Evolutionary conservation across 202 grass and related monocot genomes (phyloP).

Genomic region (Schoenoplectus tabernaemontani): DNA sequence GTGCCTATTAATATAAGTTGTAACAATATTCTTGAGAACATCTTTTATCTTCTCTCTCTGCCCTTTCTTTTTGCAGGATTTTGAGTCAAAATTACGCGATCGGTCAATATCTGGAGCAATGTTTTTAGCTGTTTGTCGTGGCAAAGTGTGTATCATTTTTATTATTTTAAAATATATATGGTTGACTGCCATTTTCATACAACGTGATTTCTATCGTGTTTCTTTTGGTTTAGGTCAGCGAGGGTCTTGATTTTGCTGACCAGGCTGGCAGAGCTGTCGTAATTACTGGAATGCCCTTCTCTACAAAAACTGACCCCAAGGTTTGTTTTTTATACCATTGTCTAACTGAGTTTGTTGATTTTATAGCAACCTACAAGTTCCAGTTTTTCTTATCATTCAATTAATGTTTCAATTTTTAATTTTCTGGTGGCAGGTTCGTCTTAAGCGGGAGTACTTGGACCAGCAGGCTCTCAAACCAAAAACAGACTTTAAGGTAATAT

Average conservation of each 20-base stretch:
- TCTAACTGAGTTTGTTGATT: neutral
- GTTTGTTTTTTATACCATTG: conserved; percentile 31
- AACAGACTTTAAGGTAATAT: conserved; percentile 46
- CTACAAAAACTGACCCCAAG: conserved; percentile 78
- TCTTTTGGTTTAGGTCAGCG: conserved; percentile 69
- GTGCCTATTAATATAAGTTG: neutral
- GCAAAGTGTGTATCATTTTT: conserved; percentile 65
- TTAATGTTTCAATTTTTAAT: conserved; percentile 17
- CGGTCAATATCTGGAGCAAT: conserved; percentile 73
- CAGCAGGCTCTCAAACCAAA: conserved; percentile 40
- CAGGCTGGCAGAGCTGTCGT: conserved; percentile 90
- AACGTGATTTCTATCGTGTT: conserved; percentile 17
- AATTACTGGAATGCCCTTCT: conserved; percentile 90
- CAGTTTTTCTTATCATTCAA: conserved; percentile 15
- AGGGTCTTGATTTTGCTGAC: conserved; percentile 99
- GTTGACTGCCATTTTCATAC: conserved; percentile 24
- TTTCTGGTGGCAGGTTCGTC: conserved; percentile 50
- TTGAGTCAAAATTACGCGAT: conserved; percentile 62
- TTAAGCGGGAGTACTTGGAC: conserved; percentile 95
- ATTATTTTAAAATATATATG: conserved; percentile 26
- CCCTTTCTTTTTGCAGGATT: conserved; percentile 62
- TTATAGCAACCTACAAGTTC: neutral
- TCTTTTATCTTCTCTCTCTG: neutral
- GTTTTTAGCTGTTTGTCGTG: conserved; percentile 97
- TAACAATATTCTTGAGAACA: neutral